Percentiles rank a stretch among this genome's conserved stretches.
phyloP scores from a whole-genome alignment of 1,284 basidiomycete species.

The Tylopilus orsonianus region DNA sequence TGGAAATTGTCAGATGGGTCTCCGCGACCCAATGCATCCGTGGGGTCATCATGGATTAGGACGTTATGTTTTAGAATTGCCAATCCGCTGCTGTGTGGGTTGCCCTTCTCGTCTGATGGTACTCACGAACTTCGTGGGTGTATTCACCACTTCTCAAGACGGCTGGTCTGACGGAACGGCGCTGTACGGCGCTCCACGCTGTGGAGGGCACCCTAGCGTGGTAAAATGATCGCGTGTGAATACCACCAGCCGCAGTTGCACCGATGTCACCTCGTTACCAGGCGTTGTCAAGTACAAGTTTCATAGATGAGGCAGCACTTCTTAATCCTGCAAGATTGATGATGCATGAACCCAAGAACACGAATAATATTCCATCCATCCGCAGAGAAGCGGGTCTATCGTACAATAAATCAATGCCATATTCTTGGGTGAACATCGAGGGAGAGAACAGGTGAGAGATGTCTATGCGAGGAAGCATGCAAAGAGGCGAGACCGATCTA shows the following conservation, averaged over 20 bases:
- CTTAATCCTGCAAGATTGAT: not conserved
- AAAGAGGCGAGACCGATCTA: constrained; percentile 25
- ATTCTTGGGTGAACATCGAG: constrained; percentile 20
- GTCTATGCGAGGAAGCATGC: constrained; percentile 33
- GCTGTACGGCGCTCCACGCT: constrained; percentile 1
- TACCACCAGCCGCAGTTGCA: not conserved
- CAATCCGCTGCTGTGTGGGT: not conserved
- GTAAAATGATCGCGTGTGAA: not conserved
- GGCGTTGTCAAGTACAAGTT: constrained; percentile 14
- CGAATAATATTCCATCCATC: constrained; percentile 37
- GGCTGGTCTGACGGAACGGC: not conserved
- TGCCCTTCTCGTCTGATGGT: not conserved
- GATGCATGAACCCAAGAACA: constrained; percentile 25
- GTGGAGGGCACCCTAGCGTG: not conserved
- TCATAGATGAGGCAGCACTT: constrained; percentile 7
- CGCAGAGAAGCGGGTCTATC: constrained; percentile 26
- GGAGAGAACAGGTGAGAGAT: constrained; percentile 12
- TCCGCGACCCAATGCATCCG: no score
- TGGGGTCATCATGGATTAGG: no score
- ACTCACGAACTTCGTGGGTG: not conserved
- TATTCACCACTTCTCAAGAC: not conserved
- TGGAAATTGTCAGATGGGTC: no score
- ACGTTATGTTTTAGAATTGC: not conserved
- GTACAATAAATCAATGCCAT: constrained; percentile 39
- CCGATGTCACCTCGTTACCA: constrained; percentile 20